Percentiles rank a stretch among this genome's conserved stretches.
Conservation (phyloP, 2,329 filamentous ascomycete species). For the Aspergillus aculeatus region DNA sequence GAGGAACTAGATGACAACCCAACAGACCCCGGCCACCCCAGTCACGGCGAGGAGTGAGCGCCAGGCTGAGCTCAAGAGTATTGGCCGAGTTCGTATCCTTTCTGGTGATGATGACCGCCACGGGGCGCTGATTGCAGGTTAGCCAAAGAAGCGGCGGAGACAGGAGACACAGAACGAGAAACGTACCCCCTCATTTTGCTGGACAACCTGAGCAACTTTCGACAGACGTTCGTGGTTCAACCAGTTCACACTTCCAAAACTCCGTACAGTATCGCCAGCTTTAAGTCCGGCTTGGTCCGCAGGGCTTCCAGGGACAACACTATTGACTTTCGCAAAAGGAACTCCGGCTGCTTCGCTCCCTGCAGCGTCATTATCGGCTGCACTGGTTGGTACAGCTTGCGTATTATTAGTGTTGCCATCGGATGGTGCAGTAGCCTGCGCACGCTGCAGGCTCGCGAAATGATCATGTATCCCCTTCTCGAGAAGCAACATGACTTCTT, state of each 20-base stretch:
- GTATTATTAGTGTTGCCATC: constrained; percentile 27
- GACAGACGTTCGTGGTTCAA: constrained; percentile 81
- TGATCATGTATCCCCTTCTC: constrained; percentile 86
- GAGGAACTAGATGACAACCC: constrained; percentile 83
- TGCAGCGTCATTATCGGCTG: constrained; percentile 23
- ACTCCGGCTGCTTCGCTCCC: constrained; percentile 48
- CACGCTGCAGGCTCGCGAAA: constrained; percentile 69
- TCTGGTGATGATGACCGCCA: constrained; percentile 67
- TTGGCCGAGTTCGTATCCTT: constrained; percentile 46
- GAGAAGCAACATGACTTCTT: constrained; percentile 76
- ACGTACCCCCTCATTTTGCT: constrained; percentile 83
- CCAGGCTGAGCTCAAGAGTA: constrained; percentile 61
- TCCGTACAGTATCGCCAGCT: constrained; percentile 75
- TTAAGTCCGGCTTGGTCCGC: constrained; percentile 79
- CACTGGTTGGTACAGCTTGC: constrained; percentile 20
- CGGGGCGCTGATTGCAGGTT: constrained; percentile 55
- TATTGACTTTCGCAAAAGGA: constrained; percentile 88
- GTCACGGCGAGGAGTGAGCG: constrained; percentile 70
- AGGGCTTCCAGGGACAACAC: constrained; percentile 73
- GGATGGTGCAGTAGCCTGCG: constrained; percentile 41
- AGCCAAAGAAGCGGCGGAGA: not conserved
- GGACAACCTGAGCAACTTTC: constrained; percentile 85
- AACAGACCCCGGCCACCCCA: constrained; percentile 91
- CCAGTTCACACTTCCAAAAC: constrained; percentile 80
- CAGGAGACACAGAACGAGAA: not conserved